Percentiles rank a stretch among this genome's conserved stretches.
Evolutionary conservation across 2,329 filamentous ascomycete species (phyloP).

Genomic region (Curvularia spicifera): DNA sequence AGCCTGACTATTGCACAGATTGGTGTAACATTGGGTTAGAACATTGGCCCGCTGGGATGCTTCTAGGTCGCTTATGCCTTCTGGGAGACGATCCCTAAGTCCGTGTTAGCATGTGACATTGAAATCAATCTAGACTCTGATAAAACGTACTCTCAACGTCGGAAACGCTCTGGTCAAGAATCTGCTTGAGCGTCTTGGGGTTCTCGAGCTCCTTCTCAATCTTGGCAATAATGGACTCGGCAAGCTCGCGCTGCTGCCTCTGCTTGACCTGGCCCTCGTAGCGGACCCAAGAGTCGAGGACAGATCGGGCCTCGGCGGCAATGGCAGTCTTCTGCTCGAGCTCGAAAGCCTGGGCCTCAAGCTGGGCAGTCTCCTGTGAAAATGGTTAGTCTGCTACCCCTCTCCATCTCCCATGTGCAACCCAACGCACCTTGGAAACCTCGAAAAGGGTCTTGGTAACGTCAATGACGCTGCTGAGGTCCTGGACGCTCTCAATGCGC

Average conservation of each 20-base stretch:
- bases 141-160: conserved; percentile 86
- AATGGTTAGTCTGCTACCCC: conserved; percentile 32
- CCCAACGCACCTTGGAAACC: conserved; percentile 83
- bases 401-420: conserved; percentile 26
- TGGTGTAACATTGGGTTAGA: conserved; percentile 48
- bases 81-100: conserved; percentile 47
- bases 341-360: conserved; percentile 96
- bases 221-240: conserved; percentile 92
- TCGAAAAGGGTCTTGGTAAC: conserved; percentile 97
- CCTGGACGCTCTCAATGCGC: conserved; percentile 91
- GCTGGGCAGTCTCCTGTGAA: conserved; percentile 89
- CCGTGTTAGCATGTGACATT: conserved; percentile 25
- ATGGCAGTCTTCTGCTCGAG: conserved; percentile 95
- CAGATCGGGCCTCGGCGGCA: conserved; percentile 88
- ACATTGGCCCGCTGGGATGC: conserved; percentile 32
- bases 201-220: conserved; percentile 98
- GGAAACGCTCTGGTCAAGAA: conserved; percentile 92
- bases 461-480: conserved; percentile 92
- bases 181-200: conserved; percentile 96
- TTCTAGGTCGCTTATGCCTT: conserved; percentile 47
- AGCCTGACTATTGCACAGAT: conserved; percentile 51
- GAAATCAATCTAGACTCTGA: too few relatives aligned
- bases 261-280: conserved; percentile 99
- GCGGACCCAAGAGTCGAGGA: conserved; percentile 97
- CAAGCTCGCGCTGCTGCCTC: conserved; percentile 96